Conservation (phyloP, 108 stramenopile genomes). For the Craspedostauros australis region DNA sequence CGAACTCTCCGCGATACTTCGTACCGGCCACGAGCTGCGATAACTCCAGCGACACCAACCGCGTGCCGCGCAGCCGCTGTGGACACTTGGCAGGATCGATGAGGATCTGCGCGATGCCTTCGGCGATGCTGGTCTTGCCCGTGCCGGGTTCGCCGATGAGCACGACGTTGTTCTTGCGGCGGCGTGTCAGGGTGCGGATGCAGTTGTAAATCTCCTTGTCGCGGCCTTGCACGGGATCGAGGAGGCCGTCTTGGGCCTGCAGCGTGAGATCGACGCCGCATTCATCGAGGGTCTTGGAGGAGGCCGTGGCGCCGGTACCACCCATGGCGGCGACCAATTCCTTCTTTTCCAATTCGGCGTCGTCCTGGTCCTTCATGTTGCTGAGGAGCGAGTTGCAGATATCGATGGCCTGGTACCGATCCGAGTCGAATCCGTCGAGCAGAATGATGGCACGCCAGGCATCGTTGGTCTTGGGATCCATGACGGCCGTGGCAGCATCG, state of each 20-base stretch:
- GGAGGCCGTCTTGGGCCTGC: constrained; percentile 46
- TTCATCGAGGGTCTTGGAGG: constrained; percentile 60
- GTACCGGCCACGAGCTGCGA: constrained; percentile 79
- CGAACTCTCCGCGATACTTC: constrained; percentile 87
- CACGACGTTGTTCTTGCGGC: constrained; percentile 83
- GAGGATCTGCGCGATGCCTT: constrained; percentile 80
- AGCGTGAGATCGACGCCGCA: constrained; percentile 64
- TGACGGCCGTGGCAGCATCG: constrained; percentile 20
- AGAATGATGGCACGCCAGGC: constrained; percentile 51
- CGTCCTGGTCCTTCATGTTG: constrained; percentile 37
- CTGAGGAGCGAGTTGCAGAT: constrained; percentile 58
- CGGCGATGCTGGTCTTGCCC: constrained; percentile 79
- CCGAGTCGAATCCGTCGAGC: constrained; percentile 46
- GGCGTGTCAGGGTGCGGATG: constrained; percentile 62
- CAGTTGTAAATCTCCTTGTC: constrained; percentile 64
- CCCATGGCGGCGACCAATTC: constrained; percentile 44
- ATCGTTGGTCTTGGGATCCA: constrained; percentile 24
- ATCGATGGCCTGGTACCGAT: constrained; percentile 39
- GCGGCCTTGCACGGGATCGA: constrained; percentile 71
- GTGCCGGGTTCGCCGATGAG: constrained; percentile 77
- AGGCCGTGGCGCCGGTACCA: constrained; percentile 20
- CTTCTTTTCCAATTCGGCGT: constrained; percentile 16
- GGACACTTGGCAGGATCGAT: constrained; percentile 59
- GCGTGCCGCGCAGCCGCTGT: constrained; percentile 52
- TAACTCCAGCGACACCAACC: constrained; percentile 76